A percentile compares a stretch with the other conserved stretches of the same genome.
Evolutionary conservation across 2,329 filamentous ascomycete species (phyloP).

Genomic region (Neoarthrinium moseri): DNA sequence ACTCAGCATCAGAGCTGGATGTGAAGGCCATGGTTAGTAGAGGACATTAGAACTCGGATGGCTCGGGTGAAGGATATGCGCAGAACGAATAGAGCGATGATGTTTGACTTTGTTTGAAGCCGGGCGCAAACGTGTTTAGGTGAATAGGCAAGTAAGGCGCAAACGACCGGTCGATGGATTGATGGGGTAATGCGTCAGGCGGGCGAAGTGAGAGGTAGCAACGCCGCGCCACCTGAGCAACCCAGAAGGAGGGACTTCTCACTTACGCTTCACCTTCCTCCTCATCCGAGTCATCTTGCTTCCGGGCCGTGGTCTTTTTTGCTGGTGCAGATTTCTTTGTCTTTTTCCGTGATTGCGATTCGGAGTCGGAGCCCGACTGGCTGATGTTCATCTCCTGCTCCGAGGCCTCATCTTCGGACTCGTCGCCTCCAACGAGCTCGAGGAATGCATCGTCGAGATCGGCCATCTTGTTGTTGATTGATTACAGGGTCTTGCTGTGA

Average conservation of each 20-base stretch:
- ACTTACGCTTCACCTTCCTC: conserved; percentile 85
- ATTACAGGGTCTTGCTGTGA: neutral
- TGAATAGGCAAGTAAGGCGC: neutral
- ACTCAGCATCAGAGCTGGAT: conserved; percentile 47
- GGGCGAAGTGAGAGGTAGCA: conserved; percentile 5
- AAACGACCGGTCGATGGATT: too few species aligned
- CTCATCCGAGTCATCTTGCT: conserved; percentile 63
- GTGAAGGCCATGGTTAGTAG: conserved; percentile 13
- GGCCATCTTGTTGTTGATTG: conserved; percentile 62
- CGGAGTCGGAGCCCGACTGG: conserved; percentile 54
- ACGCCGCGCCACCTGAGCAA: neutral
- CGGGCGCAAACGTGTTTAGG: neutral
- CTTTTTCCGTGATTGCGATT: conserved; percentile 37
- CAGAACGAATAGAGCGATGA: neutral
- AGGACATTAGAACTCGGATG: too few species aligned
- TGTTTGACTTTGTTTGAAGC: neutral
- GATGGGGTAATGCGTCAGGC: too few species aligned
- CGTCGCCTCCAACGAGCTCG: conserved; percentile 80
- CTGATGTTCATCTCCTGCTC: conserved; percentile 51
- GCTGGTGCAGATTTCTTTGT: conserved; percentile 31
- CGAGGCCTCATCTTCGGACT: conserved; percentile 57
- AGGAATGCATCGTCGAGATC: conserved; percentile 93
- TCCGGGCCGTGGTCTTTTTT: conserved; percentile 50
- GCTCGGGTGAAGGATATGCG: too few species aligned
- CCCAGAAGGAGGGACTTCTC: neutral